These are phyloP conservation scores for Thuja plicata DNA, from an alignment of 83 land plant genomes.

Conservation along the genomic window DNA sequence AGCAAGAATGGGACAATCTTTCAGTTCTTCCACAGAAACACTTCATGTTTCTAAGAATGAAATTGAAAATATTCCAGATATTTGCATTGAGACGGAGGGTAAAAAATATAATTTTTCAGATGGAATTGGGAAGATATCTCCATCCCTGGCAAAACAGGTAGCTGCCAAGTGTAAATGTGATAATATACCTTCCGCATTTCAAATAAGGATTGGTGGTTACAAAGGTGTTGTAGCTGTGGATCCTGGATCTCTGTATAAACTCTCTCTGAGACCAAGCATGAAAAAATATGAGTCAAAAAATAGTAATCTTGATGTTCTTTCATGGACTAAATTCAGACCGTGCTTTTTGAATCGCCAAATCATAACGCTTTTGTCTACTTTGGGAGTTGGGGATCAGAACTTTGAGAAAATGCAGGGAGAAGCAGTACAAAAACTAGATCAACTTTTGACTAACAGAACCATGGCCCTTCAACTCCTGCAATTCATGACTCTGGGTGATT, in stretches of 20 bases:
- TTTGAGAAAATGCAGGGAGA: constrained; percentile 75
- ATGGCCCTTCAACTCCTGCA: constrained; percentile 66
- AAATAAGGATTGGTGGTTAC: constrained; percentile 92
- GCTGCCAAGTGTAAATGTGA: constrained; percentile 61
- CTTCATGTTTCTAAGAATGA: constrained; percentile 55
- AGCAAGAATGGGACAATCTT: constrained; percentile 92
- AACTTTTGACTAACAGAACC: constrained; percentile 53
- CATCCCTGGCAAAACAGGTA: constrained; percentile 63
- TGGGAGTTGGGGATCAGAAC: constrained; percentile 66
- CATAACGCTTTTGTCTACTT: constrained; percentile 84
- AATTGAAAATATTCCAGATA: constrained; percentile 62
- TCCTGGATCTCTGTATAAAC: constrained; percentile 64
- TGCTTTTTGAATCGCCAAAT: constrained; percentile 89
- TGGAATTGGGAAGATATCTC: constrained; percentile 92
- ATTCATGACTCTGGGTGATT: constrained; percentile 72
- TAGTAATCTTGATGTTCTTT: constrained; percentile 72
- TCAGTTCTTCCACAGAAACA: constrained; percentile 82
- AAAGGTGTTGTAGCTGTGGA: constrained; percentile 99
- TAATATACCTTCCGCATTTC: constrained; percentile 82
- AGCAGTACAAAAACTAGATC: constrained; percentile 52
- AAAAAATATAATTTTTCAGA: constrained; percentile 71
- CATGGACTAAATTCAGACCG: constrained; percentile 73
- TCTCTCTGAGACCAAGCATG: constrained; percentile 90
- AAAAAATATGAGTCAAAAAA: constrained; percentile 68
- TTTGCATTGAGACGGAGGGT: constrained; percentile 29